Evolutionary conservation across 345 rosid species (phyloP), one percentile per base, ranked within the genome.

Genomic region (Brassica cretica): DNA sequence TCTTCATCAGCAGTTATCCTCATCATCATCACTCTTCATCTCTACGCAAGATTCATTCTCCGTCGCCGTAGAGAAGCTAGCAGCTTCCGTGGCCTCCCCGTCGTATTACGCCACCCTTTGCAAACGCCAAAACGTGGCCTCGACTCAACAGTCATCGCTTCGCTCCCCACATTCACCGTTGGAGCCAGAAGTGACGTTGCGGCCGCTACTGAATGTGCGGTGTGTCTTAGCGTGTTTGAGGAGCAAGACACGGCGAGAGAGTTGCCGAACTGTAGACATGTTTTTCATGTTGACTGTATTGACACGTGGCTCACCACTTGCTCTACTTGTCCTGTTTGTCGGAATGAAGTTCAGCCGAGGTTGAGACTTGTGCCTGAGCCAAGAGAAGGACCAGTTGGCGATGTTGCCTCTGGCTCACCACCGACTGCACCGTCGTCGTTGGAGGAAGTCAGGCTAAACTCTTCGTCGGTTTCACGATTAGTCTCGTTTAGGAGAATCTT

Each of bases 281-380:
- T 77, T 16, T 93, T 93, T 58, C 97, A 91, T 18, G 89, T 81
- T 0, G 88, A 86, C 64, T 93, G 98, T 76, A 78, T 93, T 2
- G 92, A 93, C 66, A 84, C 64, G 53, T 93, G 97, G 98, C 70
- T 93, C 69, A 55, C 76, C 56, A 85, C 87, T 12, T 88, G 85
- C 56, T 83, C 93, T 8, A 91, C 90, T 0, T 91, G 98, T 64
- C 98, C 98, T 0, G 78, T 91, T 73, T 93, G 98, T 76, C 89
- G 98, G 5, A 76, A 88, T 0, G 94, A 88, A 82, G 98, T 84
- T 33, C 83, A 84, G 85, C 98, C 96, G 2, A 67, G 78, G 24
- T 70, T n/a, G 11, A 56, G 75, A 78, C 74, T 87, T 72, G 83
- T 49, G 75, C 90, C 86, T 69, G 85, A 73, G 78, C 89, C 90